Evolutionary conservation across 768 basidiomycete genomes (phyloP), one percentile per base, ranked within the genome.

Genomic region (Hemileccinum impolitum): DNA sequence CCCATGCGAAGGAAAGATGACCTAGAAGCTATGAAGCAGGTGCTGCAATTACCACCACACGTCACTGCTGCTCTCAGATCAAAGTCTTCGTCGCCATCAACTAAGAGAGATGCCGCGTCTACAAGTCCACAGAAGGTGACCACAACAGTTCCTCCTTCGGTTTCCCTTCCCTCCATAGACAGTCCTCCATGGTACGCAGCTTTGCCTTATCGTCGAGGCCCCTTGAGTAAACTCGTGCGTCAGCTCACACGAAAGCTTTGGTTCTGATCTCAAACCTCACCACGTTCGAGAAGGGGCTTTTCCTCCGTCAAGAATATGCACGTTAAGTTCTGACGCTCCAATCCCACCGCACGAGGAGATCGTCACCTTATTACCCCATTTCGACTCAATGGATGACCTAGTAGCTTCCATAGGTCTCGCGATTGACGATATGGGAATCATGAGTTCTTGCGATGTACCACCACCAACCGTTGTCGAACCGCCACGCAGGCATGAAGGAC

Each of bases 211-310:
- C n/a, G 3, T 40, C 17, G n/a, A 5, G 37, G 18, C 21, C 10
- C 23, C 6, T 35, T 51, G 15, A 55, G 15, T 10, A 11, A 40
- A 28, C 5, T 21, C 9, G 28, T 25, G 25, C 25, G 18, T 15
- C 21, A 67, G 59, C 42, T 45, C 59, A 2, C 44, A 60, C 61
- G 72, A 56, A 69, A 54, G 55, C 41, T 43, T 54, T 25, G 26
- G 31, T 30, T 48, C 45, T 13, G 50, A 56, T 39, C 34, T n/a
- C 21, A 56, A 40, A n/a, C 43, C 63, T 39, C 53, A 60, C 40
- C 75, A 75, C 48, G 51, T 64, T 28, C 69, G 87, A 36, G 86
- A 90, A 72, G 85, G 82, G 46, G 87, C 86, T 6, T 85, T 84
- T 58, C 70, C 80, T 43, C 79, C 79, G 0, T 79, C 74, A 36